Evolutionary conservation across 257 asterid genomes (phyloP).

Genomic region (Rhazya stricta): DNA sequence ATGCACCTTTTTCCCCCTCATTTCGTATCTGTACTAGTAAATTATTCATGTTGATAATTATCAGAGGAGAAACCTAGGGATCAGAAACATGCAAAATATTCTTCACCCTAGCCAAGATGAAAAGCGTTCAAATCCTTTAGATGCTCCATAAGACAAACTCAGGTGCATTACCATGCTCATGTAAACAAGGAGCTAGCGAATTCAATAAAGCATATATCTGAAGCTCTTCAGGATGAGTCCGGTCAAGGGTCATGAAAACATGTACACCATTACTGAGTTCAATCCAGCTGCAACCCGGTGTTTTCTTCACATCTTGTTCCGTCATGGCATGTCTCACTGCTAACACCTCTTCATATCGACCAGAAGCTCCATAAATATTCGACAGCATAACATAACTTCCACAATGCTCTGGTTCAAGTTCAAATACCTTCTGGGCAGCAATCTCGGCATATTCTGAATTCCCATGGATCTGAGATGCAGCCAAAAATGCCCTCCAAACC

Average conservation of each 20-base stretch:
- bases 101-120: background rate
- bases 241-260: slow-evolving; percentile 55
- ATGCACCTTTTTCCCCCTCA: background rate
- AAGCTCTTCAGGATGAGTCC: slow-evolving; percentile 45
- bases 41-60: background rate
- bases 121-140: slow-evolving; percentile 14
- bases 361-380: slow-evolving; percentile 68
- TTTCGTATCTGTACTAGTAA: background rate
- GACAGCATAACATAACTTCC: slow-evolving; percentile 77
- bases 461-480: slow-evolving; percentile 74
- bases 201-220: slow-evolving; percentile 45
- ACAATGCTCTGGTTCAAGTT: slow-evolving; percentile 67
- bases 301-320: slow-evolving; percentile 68
- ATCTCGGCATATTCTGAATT: slow-evolving; percentile 55
- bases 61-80: background rate
- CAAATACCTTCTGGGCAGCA: slow-evolving; percentile 49
- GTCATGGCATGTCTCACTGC: slow-evolving; percentile 67
- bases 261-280: slow-evolving; percentile 61
- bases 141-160: slow-evolving; percentile 32
- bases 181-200: slow-evolving; percentile 48
- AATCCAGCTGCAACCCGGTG: slow-evolving; percentile 92
- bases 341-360: slow-evolving; percentile 61
- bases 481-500: slow-evolving; percentile 73
- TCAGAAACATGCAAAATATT: background rate
- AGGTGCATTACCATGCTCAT: slow-evolving; percentile 34